Evolutionary conservation across 2,329 filamentous ascomycete genomes (phyloP).

Genomic region (Fusarium buxicola): DNA sequence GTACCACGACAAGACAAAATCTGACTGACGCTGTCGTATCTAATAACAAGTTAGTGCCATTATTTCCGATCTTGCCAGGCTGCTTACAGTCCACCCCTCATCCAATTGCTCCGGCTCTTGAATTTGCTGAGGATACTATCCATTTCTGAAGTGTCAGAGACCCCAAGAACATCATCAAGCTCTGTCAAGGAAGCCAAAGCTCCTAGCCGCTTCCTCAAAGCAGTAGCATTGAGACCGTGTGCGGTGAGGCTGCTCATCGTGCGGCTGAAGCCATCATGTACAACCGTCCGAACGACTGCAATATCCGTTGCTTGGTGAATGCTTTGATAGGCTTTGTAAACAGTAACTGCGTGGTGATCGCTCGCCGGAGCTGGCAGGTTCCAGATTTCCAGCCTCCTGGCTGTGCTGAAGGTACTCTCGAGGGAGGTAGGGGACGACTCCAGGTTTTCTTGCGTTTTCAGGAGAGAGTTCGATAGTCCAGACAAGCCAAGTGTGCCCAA

Average conservation of each 20-base stretch:
- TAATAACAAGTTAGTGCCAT: conserved; percentile 48
- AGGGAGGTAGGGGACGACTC: conserved; percentile 69
- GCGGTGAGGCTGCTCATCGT: conserved; percentile 69
- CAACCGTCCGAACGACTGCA: conserved; percentile 62
- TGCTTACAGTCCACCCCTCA: conserved; percentile 81
- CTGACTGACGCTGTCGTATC: conserved; percentile 81
- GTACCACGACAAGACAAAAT: conserved; percentile 87
- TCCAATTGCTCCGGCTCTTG: conserved; percentile 77
- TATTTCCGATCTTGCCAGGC: neutral
- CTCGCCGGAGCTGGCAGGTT: conserved; percentile 81
- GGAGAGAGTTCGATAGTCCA: conserved; percentile 84
- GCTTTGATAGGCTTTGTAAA: conserved; percentile 85
- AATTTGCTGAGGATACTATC: conserved; percentile 72
- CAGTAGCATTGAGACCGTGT: conserved; percentile 61
- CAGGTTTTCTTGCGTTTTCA: conserved; percentile 73
- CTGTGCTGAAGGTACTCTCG: conserved; percentile 81
- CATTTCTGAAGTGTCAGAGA: conserved; percentile 69
- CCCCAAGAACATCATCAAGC: conserved; percentile 79
- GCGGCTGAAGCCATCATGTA: conserved; percentile 72
- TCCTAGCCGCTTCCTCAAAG: conserved; percentile 66
- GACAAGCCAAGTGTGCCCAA: conserved; percentile 85
- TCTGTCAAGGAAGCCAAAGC: conserved; percentile 82
- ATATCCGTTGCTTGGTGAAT: conserved; percentile 75
- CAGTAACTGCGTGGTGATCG: conserved; percentile 72
- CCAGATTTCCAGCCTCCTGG: conserved; percentile 89